Evolutionary conservation across 495 filamentous ascomycete genomes (phyloP).

Genomic region (Lineolata rhizophorae): DNA sequence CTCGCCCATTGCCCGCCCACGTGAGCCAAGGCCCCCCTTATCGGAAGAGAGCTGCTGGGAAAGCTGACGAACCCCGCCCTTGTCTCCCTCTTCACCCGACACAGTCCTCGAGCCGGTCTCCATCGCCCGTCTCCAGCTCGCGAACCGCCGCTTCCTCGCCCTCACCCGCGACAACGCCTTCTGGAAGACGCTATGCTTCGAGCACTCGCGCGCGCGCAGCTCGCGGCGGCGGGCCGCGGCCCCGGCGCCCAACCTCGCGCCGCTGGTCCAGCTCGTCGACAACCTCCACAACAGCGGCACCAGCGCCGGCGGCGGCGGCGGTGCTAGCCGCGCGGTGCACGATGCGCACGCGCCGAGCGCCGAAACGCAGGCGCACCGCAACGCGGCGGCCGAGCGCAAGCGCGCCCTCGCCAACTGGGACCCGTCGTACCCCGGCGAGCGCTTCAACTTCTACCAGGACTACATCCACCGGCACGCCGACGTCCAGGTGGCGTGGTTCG

Average conservation of each 20-base stretch:
- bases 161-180: neutral
- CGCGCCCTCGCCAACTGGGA: constrained; percentile 62
- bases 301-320: too few relatives aligned
- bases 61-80: too few relatives aligned
- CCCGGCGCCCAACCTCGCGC: constrained; percentile 5
- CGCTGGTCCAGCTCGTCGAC: neutral
- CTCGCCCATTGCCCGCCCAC: too few relatives aligned
- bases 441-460: constrained; percentile 65
- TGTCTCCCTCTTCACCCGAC: neutral
- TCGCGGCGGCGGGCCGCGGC: constrained; percentile 3
- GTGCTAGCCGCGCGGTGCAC: constrained; percentile 3
- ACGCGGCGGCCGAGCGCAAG: constrained; percentile 19
- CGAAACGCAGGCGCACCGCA: constrained; percentile 14
- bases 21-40: too few relatives aligned
- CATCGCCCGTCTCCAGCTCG: neutral
- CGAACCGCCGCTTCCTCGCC: neutral
- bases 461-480: constrained; percentile 67
- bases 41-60: too few relatives aligned
- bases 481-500: constrained; percentile 51
- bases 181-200: neutral
- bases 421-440: constrained; percentile 43
- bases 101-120: neutral
- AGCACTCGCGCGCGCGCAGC: neutral
- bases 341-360: constrained; percentile 8
- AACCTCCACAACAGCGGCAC: too few relatives aligned